Percentiles rank a stretch among this genome's conserved stretches.
These are phyloP conservation scores for Neofusicoccum umdonicola DNA, from an alignment of 2,329 filamentous ascomycete genomes.

Conservation along the genomic window DNA sequence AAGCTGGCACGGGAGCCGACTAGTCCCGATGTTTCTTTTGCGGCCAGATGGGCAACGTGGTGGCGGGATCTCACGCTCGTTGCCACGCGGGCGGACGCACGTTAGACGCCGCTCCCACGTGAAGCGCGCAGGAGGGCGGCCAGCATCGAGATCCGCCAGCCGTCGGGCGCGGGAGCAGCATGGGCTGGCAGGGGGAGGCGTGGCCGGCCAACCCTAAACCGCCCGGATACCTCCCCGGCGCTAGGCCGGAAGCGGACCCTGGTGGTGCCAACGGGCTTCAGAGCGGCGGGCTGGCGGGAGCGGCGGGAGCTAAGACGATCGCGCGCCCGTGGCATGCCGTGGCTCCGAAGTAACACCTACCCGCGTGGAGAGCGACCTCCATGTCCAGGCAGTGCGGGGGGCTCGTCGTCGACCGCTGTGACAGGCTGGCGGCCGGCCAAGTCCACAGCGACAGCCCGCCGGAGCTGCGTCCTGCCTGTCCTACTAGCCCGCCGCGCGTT, in stretches of 20 bases:
- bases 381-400: background rate
- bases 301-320: background rate
- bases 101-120: too few relatives aligned
- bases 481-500: background rate
- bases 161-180: too few relatives aligned
- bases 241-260: background rate
- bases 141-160: too few relatives aligned
- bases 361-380: background rate
- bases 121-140: too few relatives aligned
- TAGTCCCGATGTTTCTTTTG: too few relatives aligned
- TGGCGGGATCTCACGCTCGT: too few relatives aligned
- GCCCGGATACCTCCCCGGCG: background rate
- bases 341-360: background rate
- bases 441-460: background rate
- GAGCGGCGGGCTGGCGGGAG: background rate
- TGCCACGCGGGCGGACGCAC: too few relatives aligned
- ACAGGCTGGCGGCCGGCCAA: background rate
- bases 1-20: too few relatives aligned
- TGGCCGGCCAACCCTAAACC: background rate
- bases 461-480: background rate
- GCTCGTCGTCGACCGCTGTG: too few relatives aligned
- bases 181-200: too few relatives aligned
- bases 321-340: background rate
- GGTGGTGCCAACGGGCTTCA: background rate
- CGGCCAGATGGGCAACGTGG: too few relatives aligned